Conservation (phyloP, 352 stramenopile species). For the Globisporangium polare region DNA sequence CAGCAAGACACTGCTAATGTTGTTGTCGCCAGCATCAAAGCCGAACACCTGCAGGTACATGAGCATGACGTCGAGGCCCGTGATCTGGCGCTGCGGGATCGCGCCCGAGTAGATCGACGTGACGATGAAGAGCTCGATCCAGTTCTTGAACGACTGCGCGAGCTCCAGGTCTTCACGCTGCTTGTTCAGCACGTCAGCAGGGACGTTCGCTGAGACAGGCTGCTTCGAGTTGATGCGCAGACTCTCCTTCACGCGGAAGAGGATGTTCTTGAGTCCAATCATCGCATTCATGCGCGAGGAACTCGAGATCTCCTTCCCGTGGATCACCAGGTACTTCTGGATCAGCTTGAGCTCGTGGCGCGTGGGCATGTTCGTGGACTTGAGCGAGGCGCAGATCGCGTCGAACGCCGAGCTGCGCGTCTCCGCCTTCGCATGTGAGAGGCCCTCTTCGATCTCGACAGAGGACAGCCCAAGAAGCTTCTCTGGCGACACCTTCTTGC, state of each 20-base stretch:
- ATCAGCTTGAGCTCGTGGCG: constrained; percentile 51
- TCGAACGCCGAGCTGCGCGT: constrained; percentile 74
- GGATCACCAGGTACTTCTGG: constrained; percentile 65
- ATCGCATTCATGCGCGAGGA: constrained; percentile 68
- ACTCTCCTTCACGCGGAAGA: constrained; percentile 73
- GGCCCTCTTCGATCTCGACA: constrained; percentile 47
- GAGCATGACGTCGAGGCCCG: constrained; percentile 67
- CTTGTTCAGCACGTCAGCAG: constrained; percentile 7
- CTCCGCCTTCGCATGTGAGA: constrained; percentile 51
- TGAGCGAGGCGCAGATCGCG: constrained; percentile 71
- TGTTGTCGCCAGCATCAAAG: constrained; percentile 13
- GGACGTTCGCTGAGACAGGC: neutral
- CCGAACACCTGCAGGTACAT: constrained; percentile 75
- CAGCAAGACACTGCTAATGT: constrained; percentile 31
- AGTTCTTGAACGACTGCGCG: constrained; percentile 52
- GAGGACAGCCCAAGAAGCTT: constrained; percentile 50
- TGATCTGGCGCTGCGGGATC: constrained; percentile 62
- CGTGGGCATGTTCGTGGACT: constrained; percentile 71
- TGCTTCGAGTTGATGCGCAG: constrained; percentile 37
- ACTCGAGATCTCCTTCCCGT: constrained; percentile 67
- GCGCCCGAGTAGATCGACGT: constrained; percentile 60
- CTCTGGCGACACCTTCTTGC: constrained; percentile 59
- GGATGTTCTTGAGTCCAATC: constrained; percentile 69
- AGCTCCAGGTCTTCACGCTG: constrained; percentile 29
- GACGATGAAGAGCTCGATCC: constrained; percentile 66